phyloP scores from a whole-genome alignment of 345 rosid species.

The Gossypium anomalum region DNA sequence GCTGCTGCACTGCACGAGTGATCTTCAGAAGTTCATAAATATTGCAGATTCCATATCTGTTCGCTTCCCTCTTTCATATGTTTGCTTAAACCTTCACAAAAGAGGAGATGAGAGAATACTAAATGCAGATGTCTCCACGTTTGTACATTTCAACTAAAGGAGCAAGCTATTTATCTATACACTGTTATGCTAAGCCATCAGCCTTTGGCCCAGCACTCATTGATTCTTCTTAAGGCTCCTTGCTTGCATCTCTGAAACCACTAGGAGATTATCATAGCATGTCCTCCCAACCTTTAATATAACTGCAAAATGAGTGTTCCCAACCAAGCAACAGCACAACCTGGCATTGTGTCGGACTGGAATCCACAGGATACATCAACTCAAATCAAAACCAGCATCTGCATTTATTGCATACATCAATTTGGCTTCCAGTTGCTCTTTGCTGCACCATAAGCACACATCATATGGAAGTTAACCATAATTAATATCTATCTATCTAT shows the following conservation, averaged over 20 bases:
- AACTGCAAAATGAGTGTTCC: not conserved
- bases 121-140: not conserved
- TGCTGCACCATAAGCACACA: conserved; percentile 49
- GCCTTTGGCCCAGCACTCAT: not conserved
- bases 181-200: not conserved
- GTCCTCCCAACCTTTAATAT: not conserved
- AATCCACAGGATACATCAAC: conserved; percentile 38
- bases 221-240: not conserved
- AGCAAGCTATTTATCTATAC: conserved; percentile 6
- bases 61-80: not conserved
- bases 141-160: conserved; percentile 16
- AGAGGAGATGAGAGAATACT: not conserved
- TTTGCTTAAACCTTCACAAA: not conserved
- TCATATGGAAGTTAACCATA: not conserved
- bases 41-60: not conserved
- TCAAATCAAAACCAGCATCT: conserved; percentile 97
- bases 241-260: not conserved
- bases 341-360: not conserved
- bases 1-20: not conserved
- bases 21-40: not conserved
- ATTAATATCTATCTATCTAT: too few relatives aligned
- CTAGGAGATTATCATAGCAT: not conserved
- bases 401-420: conserved; percentile 88
- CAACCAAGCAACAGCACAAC: not conserved
- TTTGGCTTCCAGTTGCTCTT: conserved; percentile 80